Base-by-base conservation (phyloP, 2,329 filamentous ascomycete species). In the Paraphoma sp. region DNA sequence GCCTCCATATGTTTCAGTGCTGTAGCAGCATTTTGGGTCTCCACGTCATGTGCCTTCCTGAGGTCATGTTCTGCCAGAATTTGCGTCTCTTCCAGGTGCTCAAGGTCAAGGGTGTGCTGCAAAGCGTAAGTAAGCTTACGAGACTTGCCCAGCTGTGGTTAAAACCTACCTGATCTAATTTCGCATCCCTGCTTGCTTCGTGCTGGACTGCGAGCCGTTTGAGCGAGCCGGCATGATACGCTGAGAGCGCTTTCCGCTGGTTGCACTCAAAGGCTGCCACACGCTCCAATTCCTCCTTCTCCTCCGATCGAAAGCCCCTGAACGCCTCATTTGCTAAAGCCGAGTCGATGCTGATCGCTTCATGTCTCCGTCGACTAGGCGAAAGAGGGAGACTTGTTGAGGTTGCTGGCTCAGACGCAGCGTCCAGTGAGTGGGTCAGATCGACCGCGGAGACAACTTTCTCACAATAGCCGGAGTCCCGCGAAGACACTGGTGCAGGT, bases 1-100 rank as follows among this genome's bases (percentile, higher is more conserved):
- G 79, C 79, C 54, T 81, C 78, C 74, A 82, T 81, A 56, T 82
- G 77, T 56, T 78, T 79, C 3, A 82, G 63, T 0, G 80, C 80
- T 2, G 78, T 81, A 0, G 75, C 77, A 10, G 75, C 75, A 60
- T 81, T 80, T 38, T 77, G 73, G 11, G 68, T 66, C 57, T 82
- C 81, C 28, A 76, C 68, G 1, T 68, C 71, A 18, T 83, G 81
- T 3, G 68, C 53, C 49, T 74, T 69, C 36, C 77, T 76, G 23
- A 82, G 65, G 44, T 79, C 76, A 38, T 78, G 74, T 60, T 82
- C 79, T 17, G 75, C 76, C 12, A 70, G 64, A 14, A 81, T 72
- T 58, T 81, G 79, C 52, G 72, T 74, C 59, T 81, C 79, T 59
- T 82, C 79, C 9, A 80, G 69, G n/a, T 73, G 69, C 30, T 78